phyloP scores from a whole-genome alignment of 192 early-diverging fungal genomes.

The Umbelopsis sp. region DNA sequence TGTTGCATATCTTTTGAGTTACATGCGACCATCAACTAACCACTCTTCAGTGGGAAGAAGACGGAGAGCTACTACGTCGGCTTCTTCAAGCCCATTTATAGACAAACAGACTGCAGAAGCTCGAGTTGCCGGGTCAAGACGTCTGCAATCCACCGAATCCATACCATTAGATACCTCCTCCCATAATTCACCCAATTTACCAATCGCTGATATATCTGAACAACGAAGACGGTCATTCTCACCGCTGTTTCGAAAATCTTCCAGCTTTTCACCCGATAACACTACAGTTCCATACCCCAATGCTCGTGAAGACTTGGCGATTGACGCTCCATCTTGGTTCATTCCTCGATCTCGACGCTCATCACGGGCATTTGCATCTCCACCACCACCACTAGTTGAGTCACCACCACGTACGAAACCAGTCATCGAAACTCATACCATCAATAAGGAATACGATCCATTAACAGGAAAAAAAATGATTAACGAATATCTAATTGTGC shows the following conservation, averaged over 20 bases:
- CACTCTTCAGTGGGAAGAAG: conserved; percentile 11
- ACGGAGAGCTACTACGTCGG: conserved; percentile 11
- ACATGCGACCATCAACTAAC: neutral
- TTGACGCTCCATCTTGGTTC: conserved; percentile 5
- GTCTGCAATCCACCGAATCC: conserved; percentile 10
- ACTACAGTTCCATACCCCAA: conserved; percentile 8
- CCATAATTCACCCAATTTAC: neutral
- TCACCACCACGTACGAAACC: neutral
- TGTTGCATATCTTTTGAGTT: no score
- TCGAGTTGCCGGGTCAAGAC: neutral
- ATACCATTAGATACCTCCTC: conserved; percentile 12
- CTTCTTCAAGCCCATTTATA: conserved; percentile 8
- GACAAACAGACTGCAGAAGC: neutral
- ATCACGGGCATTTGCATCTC: neutral
- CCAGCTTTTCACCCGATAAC: neutral
- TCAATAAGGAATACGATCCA: conserved; percentile 84
- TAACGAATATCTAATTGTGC: conserved; percentile 92
- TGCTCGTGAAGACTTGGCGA: conserved; percentile 4
- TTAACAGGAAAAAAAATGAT: conserved; percentile 92
- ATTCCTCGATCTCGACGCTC: conserved; percentile 14
- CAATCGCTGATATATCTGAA: neutral
- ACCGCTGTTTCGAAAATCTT: neutral
- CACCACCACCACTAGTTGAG: neutral
- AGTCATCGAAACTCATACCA: conserved; percentile 83
- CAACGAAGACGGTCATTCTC: conserved; percentile 15